phyloP scores from a whole-genome alignment of 2,329 filamentous ascomycete species.

The Exserohilum rostratum region DNA sequence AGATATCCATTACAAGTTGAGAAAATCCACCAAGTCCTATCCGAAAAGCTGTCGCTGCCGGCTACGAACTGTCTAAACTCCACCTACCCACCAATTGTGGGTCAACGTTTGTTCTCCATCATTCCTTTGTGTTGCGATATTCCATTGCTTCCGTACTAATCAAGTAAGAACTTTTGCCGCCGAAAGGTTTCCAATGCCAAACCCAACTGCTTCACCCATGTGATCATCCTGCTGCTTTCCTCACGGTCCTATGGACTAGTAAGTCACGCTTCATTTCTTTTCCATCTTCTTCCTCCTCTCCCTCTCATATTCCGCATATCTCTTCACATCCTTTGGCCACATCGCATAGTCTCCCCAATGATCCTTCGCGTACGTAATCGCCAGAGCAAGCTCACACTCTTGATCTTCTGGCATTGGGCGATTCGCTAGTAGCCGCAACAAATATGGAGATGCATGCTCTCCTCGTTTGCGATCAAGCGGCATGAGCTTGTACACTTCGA shows the following conservation, averaged over 20 bases:
- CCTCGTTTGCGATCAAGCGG: background rate
- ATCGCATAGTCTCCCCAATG: conserved; percentile 16
- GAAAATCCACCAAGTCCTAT: too few species aligned
- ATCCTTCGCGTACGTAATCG: conserved; percentile 17
- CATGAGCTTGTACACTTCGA: conserved; percentile 2
- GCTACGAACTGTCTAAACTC: too few species aligned
- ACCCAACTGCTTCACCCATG: too few species aligned
- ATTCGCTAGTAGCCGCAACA: conserved; percentile 14
- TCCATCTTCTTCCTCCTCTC: background rate
- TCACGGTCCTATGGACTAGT: background rate
- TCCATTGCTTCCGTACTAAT: too few species aligned
- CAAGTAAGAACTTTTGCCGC: too few species aligned
- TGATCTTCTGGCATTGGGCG: conserved; percentile 8
- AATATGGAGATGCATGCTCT: conserved; percentile 6
- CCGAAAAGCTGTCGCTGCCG: too few species aligned
- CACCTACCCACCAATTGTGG: too few species aligned
- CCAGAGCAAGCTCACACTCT: conserved; percentile 12
- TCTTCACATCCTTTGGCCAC: conserved; percentile 1
- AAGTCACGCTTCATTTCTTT: background rate
- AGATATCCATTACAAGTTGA: too few species aligned
- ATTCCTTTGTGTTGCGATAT: too few species aligned
- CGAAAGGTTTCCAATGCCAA: too few species aligned
- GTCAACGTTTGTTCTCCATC: too few species aligned
- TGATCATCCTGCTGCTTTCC: too few species aligned
- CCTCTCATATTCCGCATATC: background rate